phyloP scores from a whole-genome alignment of 345 rosid genomes.

The Rhizophora apiculata region DNA sequence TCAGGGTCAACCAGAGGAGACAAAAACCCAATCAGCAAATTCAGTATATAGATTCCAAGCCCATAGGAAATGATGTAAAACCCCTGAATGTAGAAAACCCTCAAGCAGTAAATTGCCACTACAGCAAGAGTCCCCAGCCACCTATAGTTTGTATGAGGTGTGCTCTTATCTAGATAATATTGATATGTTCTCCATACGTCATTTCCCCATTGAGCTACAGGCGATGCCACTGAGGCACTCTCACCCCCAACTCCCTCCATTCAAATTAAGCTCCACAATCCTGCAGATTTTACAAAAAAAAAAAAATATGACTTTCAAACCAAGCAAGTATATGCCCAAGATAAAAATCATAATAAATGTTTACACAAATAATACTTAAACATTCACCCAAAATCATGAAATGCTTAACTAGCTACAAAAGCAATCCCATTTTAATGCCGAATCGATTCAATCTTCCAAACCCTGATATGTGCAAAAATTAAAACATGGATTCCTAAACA shows the following conservation, averaged over 20 bases:
- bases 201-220: conserved; percentile 61
- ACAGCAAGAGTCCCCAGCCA: conserved; percentile 76
- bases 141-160: conserved; percentile 73
- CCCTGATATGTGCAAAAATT: too few species aligned
- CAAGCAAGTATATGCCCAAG: not conserved
- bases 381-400: too few species aligned
- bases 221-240: conserved; percentile 48
- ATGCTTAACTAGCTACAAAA: too few species aligned
- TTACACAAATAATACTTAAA: not conserved
- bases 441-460: too few species aligned
- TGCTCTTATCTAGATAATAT: conserved; percentile 83
- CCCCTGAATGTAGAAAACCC: conserved; percentile 76
- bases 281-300: conserved; percentile 20
- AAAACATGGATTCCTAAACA: too few species aligned
- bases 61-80: conserved; percentile 87
- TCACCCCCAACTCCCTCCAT: conserved; percentile 85
- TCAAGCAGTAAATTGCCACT: conserved; percentile 49
- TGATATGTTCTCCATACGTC: conserved; percentile 80
- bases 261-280: conserved; percentile 28
- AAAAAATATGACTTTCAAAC: conserved; percentile 14
- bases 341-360: not conserved
- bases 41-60: conserved; percentile 84
- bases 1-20: conserved; percentile 96
- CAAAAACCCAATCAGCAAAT: conserved; percentile 86
- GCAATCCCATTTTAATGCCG: too few species aligned